These are phyloP conservation scores for Udeniomyces megalosporus DNA, from an alignment of 768 basidiomycete species.

Conservation along the genomic window DNA sequence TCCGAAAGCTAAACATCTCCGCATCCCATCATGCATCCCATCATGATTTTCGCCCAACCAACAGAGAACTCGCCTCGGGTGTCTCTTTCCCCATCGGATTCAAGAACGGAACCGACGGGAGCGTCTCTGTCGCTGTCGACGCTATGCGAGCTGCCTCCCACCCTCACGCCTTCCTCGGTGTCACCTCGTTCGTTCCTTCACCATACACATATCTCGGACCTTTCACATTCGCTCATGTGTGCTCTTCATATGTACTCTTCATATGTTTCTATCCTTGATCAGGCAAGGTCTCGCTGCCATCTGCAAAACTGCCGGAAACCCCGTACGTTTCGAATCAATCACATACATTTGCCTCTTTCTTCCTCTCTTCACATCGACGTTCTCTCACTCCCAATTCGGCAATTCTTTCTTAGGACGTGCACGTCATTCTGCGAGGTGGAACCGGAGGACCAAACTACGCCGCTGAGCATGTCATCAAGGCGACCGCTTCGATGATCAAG, in stretches of 20 bases:
- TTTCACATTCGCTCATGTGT: too few relatives aligned
- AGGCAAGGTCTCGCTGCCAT: slow-evolving; percentile 58
- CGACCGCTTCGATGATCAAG: slow-evolving; percentile 48
- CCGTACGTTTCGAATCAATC: too few relatives aligned
- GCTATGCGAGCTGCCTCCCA: slow-evolving; percentile 85
- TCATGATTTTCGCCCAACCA: neutral
- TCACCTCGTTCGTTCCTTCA: slow-evolving; percentile 24
- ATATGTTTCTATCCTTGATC: too few relatives aligned
- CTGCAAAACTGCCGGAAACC: slow-evolving; percentile 34
- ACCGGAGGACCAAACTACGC: slow-evolving; percentile 79
- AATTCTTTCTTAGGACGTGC: slow-evolving; percentile 44
- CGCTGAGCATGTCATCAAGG: slow-evolving; percentile 50
- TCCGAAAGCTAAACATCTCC: neutral
- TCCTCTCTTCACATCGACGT: neutral
- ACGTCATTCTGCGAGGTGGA: slow-evolving; percentile 90
- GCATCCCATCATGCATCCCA: neutral
- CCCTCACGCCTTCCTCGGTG: slow-evolving; percentile 88
- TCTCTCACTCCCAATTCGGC: neutral
- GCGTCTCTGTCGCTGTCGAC: slow-evolving; percentile 76
- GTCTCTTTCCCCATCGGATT: slow-evolving; percentile 95
- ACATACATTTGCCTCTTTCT: neutral
- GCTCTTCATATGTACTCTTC: neutral
- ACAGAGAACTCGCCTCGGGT: slow-evolving; percentile 48
- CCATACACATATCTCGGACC: neutral
- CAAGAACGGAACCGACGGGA: slow-evolving; percentile 96